A percentile compares a stretch with the other conserved stretches of the same genome.
These are phyloP conservation scores for Colletotrichum echinochloae DNA, from an alignment of 2,329 filamentous ascomycete species.

Conservation along the genomic window DNA sequence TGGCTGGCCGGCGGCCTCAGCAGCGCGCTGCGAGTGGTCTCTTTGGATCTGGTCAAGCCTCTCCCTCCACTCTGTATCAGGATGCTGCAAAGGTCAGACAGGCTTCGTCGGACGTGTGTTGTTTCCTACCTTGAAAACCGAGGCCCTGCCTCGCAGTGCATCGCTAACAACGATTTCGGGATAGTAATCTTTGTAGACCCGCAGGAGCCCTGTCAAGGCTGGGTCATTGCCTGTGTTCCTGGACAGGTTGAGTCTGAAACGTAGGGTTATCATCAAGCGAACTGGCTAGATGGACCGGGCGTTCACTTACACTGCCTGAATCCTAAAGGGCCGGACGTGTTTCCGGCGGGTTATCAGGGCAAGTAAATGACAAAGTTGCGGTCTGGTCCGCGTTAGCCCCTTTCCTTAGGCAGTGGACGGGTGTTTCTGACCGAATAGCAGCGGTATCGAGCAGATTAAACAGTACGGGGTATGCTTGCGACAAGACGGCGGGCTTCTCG, in stretches of 20 bases:
- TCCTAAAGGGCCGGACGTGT: slow-evolving; percentile 86
- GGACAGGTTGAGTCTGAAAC: slow-evolving; percentile 64
- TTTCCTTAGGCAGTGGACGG: neutral
- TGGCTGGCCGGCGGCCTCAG: slow-evolving; percentile 50
- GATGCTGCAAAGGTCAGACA: slow-evolving; percentile 66
- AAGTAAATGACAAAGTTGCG: slow-evolving; percentile 79
- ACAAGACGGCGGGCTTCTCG: slow-evolving; percentile 71
- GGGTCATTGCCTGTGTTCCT: slow-evolving; percentile 78
- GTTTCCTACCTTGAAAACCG: slow-evolving; percentile 67
- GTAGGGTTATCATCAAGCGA: slow-evolving; percentile 6
- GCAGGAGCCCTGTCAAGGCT: slow-evolving; percentile 77
- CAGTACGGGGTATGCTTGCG: slow-evolving; percentile 78
- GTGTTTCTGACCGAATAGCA: slow-evolving; percentile 69
- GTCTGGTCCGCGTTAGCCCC: slow-evolving; percentile 52
- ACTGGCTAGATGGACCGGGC: neutral
- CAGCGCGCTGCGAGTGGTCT: slow-evolving; percentile 61
- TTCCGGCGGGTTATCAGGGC: slow-evolving; percentile 83
- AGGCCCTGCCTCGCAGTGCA: slow-evolving; percentile 69
- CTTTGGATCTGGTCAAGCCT: slow-evolving; percentile 76
- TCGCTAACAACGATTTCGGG: slow-evolving; percentile 87
- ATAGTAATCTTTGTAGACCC: slow-evolving; percentile 92
- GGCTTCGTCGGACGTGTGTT: slow-evolving; percentile 9
- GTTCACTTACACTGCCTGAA: slow-evolving; percentile 74
- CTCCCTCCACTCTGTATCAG: slow-evolving; percentile 80
- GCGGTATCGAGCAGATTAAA: slow-evolving; percentile 88